These are phyloP conservation scores for Cladosporium phlei DNA, from an alignment of 2,329 filamentous ascomycete species.

Conservation along the genomic window DNA sequence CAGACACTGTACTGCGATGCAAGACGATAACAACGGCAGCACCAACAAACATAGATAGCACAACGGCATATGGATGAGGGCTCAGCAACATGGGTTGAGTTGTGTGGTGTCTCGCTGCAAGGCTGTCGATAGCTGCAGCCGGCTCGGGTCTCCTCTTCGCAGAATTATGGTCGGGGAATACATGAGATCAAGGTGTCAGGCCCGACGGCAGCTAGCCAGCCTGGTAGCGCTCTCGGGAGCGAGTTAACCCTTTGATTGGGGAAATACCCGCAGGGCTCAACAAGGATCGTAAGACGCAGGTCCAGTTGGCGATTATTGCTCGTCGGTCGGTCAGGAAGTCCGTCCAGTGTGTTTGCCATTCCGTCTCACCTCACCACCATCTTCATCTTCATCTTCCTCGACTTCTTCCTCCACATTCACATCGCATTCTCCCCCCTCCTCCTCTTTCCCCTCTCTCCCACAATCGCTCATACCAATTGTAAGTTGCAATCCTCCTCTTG, in stretches of 20 bases:
- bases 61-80: constrained; percentile 3
- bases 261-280: constrained; percentile 10
- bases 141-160: constrained; percentile 9
- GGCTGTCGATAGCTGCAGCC: too few relatives aligned
- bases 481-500: constrained; percentile 5
- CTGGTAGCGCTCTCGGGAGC: constrained; percentile 10
- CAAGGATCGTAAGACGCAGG: constrained; percentile 10
- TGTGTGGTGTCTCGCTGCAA: too few relatives aligned
- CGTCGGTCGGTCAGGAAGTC: too few relatives aligned
- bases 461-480: not conserved
- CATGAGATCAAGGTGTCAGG: constrained; percentile 4
- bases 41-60: too few relatives aligned
- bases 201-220: too few relatives aligned
- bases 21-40: not conserved
- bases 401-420: constrained; percentile 8
- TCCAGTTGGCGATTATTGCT: constrained; percentile 3
- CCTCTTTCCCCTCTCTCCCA: not conserved
- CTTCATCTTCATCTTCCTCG: constrained; percentile 11
- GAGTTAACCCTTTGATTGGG: constrained; percentile 12
- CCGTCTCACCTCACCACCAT: constrained; percentile 5
- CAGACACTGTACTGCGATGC: too few relatives aligned
- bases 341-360: too few relatives aligned
- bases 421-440: not conserved
- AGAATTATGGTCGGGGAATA: not conserved
- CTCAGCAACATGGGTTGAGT: constrained; percentile 3